Evolutionary conservation across 2,329 filamentous ascomycete genomes (phyloP), one percentile per base, ranked within the genome.

Genomic region (Nemania bipapillata): DNA sequence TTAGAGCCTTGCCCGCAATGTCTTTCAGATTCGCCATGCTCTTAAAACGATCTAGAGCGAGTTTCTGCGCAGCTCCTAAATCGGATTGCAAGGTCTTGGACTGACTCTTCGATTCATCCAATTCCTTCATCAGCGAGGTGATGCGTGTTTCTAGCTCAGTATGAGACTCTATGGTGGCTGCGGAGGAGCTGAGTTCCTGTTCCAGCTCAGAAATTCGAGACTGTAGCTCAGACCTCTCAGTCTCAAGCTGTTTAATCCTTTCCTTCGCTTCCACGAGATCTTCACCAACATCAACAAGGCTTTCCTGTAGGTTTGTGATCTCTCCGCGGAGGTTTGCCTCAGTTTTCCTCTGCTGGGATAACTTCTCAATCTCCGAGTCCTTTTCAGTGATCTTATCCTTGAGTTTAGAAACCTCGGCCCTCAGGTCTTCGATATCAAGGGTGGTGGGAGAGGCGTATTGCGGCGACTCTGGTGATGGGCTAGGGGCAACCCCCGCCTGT

Each of bases 21-120:
- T 95, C 92, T 22, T 91, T 87, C 53, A 97, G 83, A 30, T 97
- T 92, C 0, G 90, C 90, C 1, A 97, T 83, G 68, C 98, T 94
- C 79, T 94, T 97, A 83, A 94, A 98, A 32, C 96, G 87, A 17
- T 88, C 91, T 69, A 96, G 91, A 0, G 96, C 93, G 12, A 98
- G 86, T 79, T 96, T 90, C 78, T 97, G 90, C 0, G 94, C 91
- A 1, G 94, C 94, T 1, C 90, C 91, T 2, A 98, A 86, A 77
- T 99, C 95, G 0, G 91, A 92, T 76, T 97, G 90, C 20, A 97
- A 80, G 0, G 87, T 86, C 1, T 88, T 84, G 0, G 90, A 88
- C 78, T 91, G 93, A 22, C 85, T 81, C 79, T 92, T 93, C 40
- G 96, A 84, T 49, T 90, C 89, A 49, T 94, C 85, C 61, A 87